Base-by-base conservation (phyloP, 768 basidiomycete genomes). In the Bullera alba region DNA sequence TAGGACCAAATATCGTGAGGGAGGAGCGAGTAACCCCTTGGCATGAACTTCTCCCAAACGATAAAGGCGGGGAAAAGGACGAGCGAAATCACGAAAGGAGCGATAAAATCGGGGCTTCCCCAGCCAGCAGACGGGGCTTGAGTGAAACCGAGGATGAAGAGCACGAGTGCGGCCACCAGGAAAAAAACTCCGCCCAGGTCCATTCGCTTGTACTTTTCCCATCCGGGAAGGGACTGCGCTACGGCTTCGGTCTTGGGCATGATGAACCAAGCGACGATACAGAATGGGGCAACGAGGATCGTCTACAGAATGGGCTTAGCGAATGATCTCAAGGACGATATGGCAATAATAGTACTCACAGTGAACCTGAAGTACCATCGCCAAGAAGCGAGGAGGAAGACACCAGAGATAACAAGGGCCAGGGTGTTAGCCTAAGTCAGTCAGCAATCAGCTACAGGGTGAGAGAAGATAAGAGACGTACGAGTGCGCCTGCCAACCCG, bases 301-400 rank as follows among this genome's bases (percentile, higher is more conserved):
- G 54, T 26, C n/a, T n/a, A n/a, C 1, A 23, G 2, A 30, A 19
- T 15, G 17, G 0, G 14, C n/a, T 25, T 28, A 27, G 42, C 19
- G 21, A 17, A 22, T 27, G 21, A 19, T 10, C 19, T 7, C 5
- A 17, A 22, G 10, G 28, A 51, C 10, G 1, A 26, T 1, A 10
- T 23, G 10, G 1, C 4, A 4, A 44, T 42, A n/a, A n/a, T n/a
- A n/a, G 42, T 42, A 51, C 52, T 34, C 32, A 58, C 57, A 56
- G 67, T 65, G 58, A 69, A 71, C 29, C 70, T 45, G 60, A 71
- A 71, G 42, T 63, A 69, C 70, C 70, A 71, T 41, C 67, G 48
- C 67, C 70, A 71, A 28, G 28, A 42, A 17, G 67, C 63, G n/a
- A 67, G 51, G 10, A 63, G 48, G 56, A 69, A 63, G 19, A 67